Conservation (phyloP, 352 stramenopile genomes). For the Pythium brassicae region DNA sequence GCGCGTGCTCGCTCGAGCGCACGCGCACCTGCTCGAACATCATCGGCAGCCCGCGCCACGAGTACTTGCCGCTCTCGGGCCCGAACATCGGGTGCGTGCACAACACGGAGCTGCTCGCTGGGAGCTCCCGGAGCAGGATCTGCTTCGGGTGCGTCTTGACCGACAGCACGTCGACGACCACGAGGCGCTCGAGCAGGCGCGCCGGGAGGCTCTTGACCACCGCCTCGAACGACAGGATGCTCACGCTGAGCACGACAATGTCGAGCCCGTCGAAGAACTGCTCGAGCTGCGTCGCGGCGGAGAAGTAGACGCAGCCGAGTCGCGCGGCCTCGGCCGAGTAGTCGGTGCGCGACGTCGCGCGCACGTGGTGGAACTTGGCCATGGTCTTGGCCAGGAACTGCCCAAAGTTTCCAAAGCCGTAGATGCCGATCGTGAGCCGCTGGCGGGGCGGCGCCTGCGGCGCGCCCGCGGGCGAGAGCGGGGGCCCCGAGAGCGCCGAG, state of each 20-base stretch:
- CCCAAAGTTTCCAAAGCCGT: constrained; percentile 97
- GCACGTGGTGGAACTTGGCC: constrained; percentile 87
- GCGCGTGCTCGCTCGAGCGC: constrained; percentile 40
- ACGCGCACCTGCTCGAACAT: constrained; percentile 95
- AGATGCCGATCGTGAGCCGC: constrained; percentile 93
- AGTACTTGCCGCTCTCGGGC: constrained; percentile 93
- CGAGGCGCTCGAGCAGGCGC: constrained; percentile 73
- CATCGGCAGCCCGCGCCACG: constrained; percentile 94
- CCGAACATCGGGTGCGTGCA: constrained; percentile 99
- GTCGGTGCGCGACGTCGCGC: constrained; percentile 83
- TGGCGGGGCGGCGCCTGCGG: constrained; percentile 16
- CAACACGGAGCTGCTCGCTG: constrained; percentile 89
- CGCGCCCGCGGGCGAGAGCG: constrained; percentile 21
- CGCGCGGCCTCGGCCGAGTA: constrained; percentile 58
- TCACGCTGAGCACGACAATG: constrained; percentile 91
- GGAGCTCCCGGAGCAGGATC: constrained; percentile 89
- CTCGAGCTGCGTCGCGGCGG: constrained; percentile 61
- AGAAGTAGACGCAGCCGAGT: constrained; percentile 62
- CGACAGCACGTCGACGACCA: constrained; percentile 97
- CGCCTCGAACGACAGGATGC: constrained; percentile 75
- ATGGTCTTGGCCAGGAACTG: constrained; percentile 98
- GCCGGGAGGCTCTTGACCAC: constrained; percentile 60
- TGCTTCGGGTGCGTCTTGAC: constrained; percentile 97
- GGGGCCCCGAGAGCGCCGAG: constrained; percentile 11
- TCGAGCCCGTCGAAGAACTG: constrained; percentile 91